Evolutionary conservation across 148 eudicot species (phyloP).

Genomic region (Tetragonia tetragonoides): DNA sequence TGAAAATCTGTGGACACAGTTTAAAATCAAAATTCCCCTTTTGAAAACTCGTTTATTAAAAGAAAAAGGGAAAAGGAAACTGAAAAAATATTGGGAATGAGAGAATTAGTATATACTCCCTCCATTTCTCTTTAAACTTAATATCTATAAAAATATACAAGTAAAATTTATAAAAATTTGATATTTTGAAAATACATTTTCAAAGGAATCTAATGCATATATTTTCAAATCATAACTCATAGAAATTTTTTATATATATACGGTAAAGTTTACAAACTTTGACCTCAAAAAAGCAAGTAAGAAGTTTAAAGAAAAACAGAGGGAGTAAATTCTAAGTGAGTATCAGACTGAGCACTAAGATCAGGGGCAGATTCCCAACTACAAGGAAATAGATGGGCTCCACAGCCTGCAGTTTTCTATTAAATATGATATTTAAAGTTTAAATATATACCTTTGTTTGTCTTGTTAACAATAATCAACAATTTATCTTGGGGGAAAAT

Average conservation of each 20-base stretch:
- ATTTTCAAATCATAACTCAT: too few species aligned
- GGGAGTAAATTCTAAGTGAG: background rate
- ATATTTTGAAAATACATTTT: too few species aligned
- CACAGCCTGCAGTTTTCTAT: slow-evolving; percentile 1
- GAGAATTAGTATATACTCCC: background rate
- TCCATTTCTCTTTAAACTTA: too few species aligned
- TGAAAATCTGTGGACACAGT: slow-evolving; percentile 7
- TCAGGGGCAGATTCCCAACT: slow-evolving; percentile 3
- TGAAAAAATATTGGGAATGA: background rate
- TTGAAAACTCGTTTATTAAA: slow-evolving; percentile 3
- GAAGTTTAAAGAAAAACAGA: too few species aligned
- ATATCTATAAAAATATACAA: too few species aligned
- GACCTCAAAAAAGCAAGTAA: too few species aligned
- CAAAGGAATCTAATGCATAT: too few species aligned
- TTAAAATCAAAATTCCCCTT: background rate
- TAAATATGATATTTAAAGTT: background rate
- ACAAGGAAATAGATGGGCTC: slow-evolving; percentile 8
- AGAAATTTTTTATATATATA: too few species aligned
- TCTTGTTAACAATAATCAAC: background rate
- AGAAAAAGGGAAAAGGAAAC: background rate
- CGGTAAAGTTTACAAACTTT: too few species aligned
- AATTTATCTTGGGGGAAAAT: background rate
- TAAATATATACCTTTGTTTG: background rate
- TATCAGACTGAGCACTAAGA: too few species aligned
- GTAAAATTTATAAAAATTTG: too few species aligned